Evolutionary conservation across 2,329 filamentous ascomycete genomes (phyloP).

Genomic region (Taxawa tesnikishii): DNA sequence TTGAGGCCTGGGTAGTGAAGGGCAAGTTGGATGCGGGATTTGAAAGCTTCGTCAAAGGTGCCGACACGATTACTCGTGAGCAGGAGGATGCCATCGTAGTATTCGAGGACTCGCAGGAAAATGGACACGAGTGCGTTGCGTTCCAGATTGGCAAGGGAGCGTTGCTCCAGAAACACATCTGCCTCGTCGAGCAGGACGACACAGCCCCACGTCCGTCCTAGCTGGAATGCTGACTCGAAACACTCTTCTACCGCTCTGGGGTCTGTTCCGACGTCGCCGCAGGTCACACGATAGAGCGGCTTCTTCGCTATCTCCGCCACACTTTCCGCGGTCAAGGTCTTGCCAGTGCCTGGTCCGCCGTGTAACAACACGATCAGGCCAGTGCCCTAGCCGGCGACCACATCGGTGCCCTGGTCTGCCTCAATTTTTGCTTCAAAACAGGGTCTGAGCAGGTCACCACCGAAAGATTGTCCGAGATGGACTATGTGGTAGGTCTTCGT

Average conservation of each 20-base stretch:
- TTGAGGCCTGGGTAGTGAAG: constrained; percentile 10
- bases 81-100: constrained; percentile 28
- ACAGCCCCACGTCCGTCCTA: constrained; percentile 13
- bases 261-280: constrained; percentile 9
- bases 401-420: too few relatives aligned
- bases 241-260: constrained; percentile 9
- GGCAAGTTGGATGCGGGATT: constrained; percentile 20
- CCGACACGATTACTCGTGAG: constrained; percentile 25
- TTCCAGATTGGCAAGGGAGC: too few relatives aligned
- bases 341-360: constrained; percentile 24
- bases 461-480: too few relatives aligned
- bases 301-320: constrained; percentile 5
- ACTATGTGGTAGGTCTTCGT: too few relatives aligned
- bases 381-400: constrained; percentile 20
- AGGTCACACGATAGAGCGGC: constrained; percentile 9
- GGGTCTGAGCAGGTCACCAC: too few relatives aligned
- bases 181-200: constrained; percentile 28
- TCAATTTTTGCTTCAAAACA: too few relatives aligned
- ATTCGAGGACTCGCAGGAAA: constrained; percentile 27
- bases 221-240: constrained; percentile 8
- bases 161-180: constrained; percentile 27
- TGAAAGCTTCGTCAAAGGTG: constrained; percentile 24
- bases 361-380: constrained; percentile 23
- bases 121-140: too few relatives aligned
- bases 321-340: constrained; percentile 21